Conservation (phyloP, 352 stramenopile species). For the Blastocystis sp. region DNA sequence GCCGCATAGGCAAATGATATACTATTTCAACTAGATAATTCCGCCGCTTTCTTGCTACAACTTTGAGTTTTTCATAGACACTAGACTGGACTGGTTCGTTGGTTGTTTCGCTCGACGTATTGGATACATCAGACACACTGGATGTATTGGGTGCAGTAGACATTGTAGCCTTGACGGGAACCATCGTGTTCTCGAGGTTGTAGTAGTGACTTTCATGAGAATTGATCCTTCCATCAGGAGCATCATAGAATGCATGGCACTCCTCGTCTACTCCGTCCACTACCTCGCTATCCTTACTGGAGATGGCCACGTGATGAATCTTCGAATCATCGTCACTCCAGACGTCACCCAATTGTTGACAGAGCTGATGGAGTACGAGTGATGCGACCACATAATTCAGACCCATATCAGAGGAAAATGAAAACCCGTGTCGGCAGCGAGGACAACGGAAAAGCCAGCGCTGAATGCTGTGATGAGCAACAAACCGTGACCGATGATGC, state of each 20-base stretch:
- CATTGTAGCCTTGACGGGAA: neutral
- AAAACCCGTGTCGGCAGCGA: neutral
- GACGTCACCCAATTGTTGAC: neutral
- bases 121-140: no score
- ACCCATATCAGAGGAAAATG: neutral
- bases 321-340: slow-evolving; percentile 24
- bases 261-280: neutral
- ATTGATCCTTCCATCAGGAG: no score
- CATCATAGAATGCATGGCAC: neutral
- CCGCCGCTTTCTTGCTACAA: neutral
- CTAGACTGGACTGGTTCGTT: neutral
- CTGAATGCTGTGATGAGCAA: neutral
- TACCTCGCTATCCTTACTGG: neutral
- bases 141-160: no score
- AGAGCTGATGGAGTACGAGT: slow-evolving; percentile 12
- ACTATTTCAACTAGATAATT: slow-evolving; percentile 52
- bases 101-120: neutral
- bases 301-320: neutral
- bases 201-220: neutral
- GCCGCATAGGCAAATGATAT: neutral
- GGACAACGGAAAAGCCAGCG: slow-evolving; percentile 29
- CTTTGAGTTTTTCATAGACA: slow-evolving; percentile 48
- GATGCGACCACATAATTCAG: neutral
- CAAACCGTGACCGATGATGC: slow-evolving; percentile 27
- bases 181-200: slow-evolving; percentile 17